Evolutionary conservation across 2,329 filamentous ascomycete species (phyloP), one percentile per base, ranked within the genome.

Genomic region (Aspergillus fumigatus): DNA sequence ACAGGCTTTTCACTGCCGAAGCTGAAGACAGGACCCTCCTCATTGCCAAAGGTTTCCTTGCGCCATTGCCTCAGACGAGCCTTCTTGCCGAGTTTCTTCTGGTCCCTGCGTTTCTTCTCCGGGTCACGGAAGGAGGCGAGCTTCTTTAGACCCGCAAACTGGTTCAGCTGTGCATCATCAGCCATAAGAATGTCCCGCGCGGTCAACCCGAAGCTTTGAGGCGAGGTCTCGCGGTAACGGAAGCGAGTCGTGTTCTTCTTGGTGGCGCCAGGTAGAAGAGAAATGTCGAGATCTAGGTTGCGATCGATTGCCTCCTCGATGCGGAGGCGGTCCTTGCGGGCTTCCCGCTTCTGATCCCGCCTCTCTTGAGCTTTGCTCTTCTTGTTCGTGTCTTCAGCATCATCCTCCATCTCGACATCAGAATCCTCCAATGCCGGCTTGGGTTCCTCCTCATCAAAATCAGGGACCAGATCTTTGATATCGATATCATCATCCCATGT

Each of bases 401-500:
- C 70, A 14, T 70, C 74, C 9, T 73, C 76, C 65, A 66, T 65
- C 74, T 82, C 79, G 1, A 75, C 78, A 60, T 87, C 83, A 4
- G 84, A 84, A 1, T 88, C 75, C 1, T 77, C 76, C 57, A 88
- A 75, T 1, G 77, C 76, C 21, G 84, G 82, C 51, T 80, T 59
- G n/a, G 70, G 67, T 76, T 84, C 84, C 26, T 90, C 88, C n/a
- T 90, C 89, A 21, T 90, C 85, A 69, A 95, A 96, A 59, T 96
- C 90, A 1, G 91, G 92, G 27, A 96, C 79, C 51, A 97, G 82
- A 72, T 96, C 93, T 59, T 89, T 91, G 77, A 99, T 97, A 70
- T 97, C 92, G 66, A 99, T 97, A 70, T 99, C 94, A 68, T 97
- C 92, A 66, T 97, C 90, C 88, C 93, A 99, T 60, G 86, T 89